These are phyloP conservation scores for Mentha longifolia DNA, from an alignment of 257 asterid species.

Conservation along the genomic window DNA sequence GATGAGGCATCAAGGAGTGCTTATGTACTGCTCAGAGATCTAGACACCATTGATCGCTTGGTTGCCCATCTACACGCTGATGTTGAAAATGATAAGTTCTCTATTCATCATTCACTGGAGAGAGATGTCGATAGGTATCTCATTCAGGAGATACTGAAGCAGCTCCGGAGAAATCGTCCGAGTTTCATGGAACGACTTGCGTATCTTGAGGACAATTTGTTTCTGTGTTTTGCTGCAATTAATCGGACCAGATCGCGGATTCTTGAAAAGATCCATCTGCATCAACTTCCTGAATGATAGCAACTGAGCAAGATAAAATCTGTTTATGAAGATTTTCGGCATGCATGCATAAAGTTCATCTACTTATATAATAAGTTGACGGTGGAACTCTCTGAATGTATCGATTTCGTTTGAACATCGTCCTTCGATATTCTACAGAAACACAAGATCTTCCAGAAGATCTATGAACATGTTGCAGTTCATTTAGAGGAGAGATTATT, in stretches of 20 bases:
- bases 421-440: neutral
- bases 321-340: slow-evolving; percentile 9
- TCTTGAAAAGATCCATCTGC: slow-evolving; percentile 49
- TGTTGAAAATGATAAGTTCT: slow-evolving; percentile 58
- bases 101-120: slow-evolving; percentile 62
- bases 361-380: neutral
- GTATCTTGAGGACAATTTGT: slow-evolving; percentile 74
- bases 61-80: slow-evolving; percentile 58
- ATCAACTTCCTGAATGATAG: slow-evolving; percentile 32
- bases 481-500: neutral
- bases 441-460: neutral
- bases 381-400: neutral
- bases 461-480: neutral
- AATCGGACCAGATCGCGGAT: slow-evolving; percentile 67
- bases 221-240: slow-evolving; percentile 69
- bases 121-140: slow-evolving; percentile 68
- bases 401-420: slow-evolving; percentile 2
- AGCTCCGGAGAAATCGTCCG: slow-evolving; percentile 58
- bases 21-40: slow-evolving; percentile 65
- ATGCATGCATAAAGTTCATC: neutral
- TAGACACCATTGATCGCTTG: slow-evolving; percentile 73
- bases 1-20: slow-evolving; percentile 74
- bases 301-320: slow-evolving; percentile 19
- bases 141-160: slow-evolving; percentile 70
- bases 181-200: slow-evolving; percentile 56